These are phyloP conservation scores for Aspergillus fructus DNA, from an alignment of 2,329 filamentous ascomycete genomes.

Conservation along the genomic window DNA sequence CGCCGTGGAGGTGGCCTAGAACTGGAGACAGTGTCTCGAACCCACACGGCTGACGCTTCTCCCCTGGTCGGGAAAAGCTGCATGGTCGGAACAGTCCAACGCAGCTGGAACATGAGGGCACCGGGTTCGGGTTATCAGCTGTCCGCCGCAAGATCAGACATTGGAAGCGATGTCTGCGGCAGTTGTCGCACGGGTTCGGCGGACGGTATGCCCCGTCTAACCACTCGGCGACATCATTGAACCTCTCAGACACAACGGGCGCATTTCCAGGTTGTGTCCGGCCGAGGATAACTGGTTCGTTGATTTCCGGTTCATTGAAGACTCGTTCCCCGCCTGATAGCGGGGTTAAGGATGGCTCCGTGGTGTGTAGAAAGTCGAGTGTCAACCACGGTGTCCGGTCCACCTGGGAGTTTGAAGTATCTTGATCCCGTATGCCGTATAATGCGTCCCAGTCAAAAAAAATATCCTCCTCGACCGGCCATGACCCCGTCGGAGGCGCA, in stretches of 20 bases:
- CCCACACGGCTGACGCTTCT: constrained; percentile 46
- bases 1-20: constrained; percentile 51
- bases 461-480: constrained; percentile 2
- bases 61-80: constrained; percentile 44
- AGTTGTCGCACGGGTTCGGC: constrained; percentile 46
- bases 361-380: neutral
- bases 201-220: constrained; percentile 46
- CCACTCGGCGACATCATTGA: constrained; percentile 32
- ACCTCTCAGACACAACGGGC: neutral
- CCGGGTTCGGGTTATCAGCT: constrained; percentile 50
- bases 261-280: neutral
- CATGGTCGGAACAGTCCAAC: constrained; percentile 53
- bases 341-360: neutral
- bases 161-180: constrained; percentile 46
- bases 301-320: neutral
- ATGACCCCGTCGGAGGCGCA: neutral
- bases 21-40: constrained; percentile 52
- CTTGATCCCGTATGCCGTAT: neutral
- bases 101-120: constrained; percentile 51
- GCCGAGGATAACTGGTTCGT: neutral
- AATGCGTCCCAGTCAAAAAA: constrained; percentile 14
- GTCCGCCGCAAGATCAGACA: constrained; percentile 52
- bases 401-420: neutral
- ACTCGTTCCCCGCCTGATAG: neutral
- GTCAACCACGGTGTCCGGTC: neutral